Percentiles rank a stretch among this genome's conserved stretches.
Conservation (phyloP, 2,329 filamentous ascomycete genomes). For the Monosporascus sp. region DNA sequence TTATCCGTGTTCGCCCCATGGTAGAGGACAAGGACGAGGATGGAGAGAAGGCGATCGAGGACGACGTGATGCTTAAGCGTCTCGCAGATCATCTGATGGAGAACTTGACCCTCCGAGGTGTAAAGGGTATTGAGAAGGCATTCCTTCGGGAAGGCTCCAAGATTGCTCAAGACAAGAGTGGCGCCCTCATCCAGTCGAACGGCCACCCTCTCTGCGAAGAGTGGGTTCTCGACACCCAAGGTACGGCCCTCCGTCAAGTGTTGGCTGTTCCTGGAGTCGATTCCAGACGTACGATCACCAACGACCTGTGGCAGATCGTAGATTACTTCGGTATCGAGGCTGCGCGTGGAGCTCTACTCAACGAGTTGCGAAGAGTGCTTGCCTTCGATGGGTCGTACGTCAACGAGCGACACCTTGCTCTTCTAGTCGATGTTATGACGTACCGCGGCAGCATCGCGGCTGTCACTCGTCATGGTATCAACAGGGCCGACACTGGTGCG, state of each 20-base stretch:
- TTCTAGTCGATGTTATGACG: constrained; percentile 97
- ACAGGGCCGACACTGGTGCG: constrained; percentile 93
- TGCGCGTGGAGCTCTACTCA: constrained; percentile 77
- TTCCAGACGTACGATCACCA: constrained; percentile 78
- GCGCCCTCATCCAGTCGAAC: constrained; percentile 69
- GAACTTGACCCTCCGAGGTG: constrained; percentile 84
- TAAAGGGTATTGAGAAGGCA: constrained; percentile 80
- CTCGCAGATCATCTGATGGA: constrained; percentile 89
- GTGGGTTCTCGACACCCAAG: constrained; percentile 94
- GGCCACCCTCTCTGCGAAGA: constrained; percentile 73
- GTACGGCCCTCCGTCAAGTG: constrained; percentile 79
- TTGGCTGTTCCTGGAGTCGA: constrained; percentile 86
- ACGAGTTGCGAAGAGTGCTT: constrained; percentile 85
- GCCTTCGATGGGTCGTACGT: constrained; percentile 99
- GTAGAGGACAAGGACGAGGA: constrained; percentile 69
- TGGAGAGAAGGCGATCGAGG: constrained; percentile 57
- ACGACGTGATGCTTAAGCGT: constrained; percentile 89
- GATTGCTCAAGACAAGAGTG: constrained; percentile 62
- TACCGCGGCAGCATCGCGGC: constrained; percentile 90
- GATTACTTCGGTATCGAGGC: constrained; percentile 96
- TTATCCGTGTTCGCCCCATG: constrained; percentile 86
- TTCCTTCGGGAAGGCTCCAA: constrained; percentile 82
- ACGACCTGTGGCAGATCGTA: constrained; percentile 91
- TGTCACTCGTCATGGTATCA: constrained; percentile 97
- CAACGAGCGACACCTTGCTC: constrained; percentile 94